phyloP scores from a whole-genome alignment of 202 grass and related monocot species.

The Setaria italica region DNA sequence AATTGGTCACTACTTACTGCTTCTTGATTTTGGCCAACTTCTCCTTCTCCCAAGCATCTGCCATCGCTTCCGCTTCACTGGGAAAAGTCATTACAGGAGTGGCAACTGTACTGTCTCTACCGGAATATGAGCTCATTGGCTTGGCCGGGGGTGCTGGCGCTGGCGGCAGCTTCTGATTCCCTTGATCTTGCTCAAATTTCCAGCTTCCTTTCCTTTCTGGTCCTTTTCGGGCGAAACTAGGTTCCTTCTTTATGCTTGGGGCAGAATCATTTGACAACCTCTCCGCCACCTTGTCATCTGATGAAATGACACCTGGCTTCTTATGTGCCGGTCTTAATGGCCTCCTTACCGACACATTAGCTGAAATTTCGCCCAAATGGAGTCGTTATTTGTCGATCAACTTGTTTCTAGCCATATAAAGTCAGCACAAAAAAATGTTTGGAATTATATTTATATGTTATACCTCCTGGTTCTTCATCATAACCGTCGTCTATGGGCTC shows the following conservation, averaged over 20 bases:
- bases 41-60: slow-evolving; percentile 68
- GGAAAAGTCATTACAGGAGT: background rate
- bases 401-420: background rate
- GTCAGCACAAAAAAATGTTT: background rate
- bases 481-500: slow-evolving; percentile 49
- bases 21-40: slow-evolving; percentile 65
- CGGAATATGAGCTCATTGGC: slow-evolving; percentile 25
- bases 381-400: background rate
- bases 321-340: slow-evolving; percentile 22
- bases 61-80: slow-evolving; percentile 45
- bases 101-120: background rate
- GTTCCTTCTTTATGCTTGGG: slow-evolving; percentile 49
- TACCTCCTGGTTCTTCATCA: slow-evolving; percentile 42
- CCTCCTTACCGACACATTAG: slow-evolving; percentile 52
- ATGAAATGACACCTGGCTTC: background rate
- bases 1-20: slow-evolving; percentile 39
- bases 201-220: slow-evolving; percentile 54
- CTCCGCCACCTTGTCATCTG: slow-evolving; percentile 40
- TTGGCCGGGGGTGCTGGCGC: background rate
- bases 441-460: background rate
- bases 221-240: slow-evolving; percentile 44
- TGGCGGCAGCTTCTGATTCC: slow-evolving; percentile 4
- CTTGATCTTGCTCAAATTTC: slow-evolving; percentile 52
- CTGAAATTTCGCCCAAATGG: slow-evolving; percentile 43
- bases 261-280: slow-evolving; percentile 32